A percentile compares a stretch with the other conserved stretches of the same genome.
Conservation (phyloP, 352 stramenopile species). For the Pilasporangium apinafurcum region DNA sequence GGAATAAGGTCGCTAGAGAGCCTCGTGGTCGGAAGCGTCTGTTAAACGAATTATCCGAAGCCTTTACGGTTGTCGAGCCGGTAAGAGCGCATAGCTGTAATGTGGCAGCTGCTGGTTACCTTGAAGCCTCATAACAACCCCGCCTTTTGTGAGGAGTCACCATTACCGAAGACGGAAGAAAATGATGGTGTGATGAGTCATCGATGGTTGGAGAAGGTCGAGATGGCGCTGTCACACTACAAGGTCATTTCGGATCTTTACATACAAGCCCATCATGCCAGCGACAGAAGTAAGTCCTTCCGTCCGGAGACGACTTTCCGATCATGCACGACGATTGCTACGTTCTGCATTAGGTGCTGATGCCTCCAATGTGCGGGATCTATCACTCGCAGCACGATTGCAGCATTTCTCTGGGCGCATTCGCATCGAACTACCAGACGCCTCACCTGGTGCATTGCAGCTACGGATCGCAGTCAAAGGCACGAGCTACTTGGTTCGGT, state of each 20-base stretch:
- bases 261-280: conserved; percentile 16
- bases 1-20: no score
- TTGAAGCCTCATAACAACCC: no score
- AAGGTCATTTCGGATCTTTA: conserved; percentile 3
- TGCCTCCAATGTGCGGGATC: conserved; percentile 9
- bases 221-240: no score
- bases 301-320: conserved; percentile 43
- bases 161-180: no score
- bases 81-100: no score
- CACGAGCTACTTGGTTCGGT: conserved; percentile 33
- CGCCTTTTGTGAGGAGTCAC: no score
- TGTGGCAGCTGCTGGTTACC: no score
- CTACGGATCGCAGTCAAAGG: conserved; percentile 26
- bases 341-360: conserved; percentile 19
- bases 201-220: not conserved
- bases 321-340: conserved; percentile 51
- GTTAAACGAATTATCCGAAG: no score
- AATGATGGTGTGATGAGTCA: not conserved
- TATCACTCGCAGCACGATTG: conserved; percentile 27
- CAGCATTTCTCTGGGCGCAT: conserved; percentile 40
- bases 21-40: no score
- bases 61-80: no score
- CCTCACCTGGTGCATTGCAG: conserved; percentile 6
- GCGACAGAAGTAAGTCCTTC: conserved; percentile 39
- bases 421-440: conserved; percentile 22